Evolutionary conservation across 2,329 filamentous ascomycete genomes (phyloP).

Genomic region (Fusarium sp.): DNA sequence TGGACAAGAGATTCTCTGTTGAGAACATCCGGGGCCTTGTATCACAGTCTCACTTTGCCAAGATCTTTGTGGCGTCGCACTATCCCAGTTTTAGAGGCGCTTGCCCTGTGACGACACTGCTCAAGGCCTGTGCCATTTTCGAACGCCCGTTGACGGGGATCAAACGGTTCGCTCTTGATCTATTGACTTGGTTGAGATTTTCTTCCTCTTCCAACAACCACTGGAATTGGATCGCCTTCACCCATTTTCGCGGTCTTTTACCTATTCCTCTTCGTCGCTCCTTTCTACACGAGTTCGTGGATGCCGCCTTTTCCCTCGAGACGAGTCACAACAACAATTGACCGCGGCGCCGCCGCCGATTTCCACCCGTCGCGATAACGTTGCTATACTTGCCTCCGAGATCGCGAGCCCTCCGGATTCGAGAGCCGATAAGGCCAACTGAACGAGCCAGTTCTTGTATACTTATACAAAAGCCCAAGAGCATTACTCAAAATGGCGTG

Average conservation of each 20-base stretch:
- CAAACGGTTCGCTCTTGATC: slow-evolving; percentile 25
- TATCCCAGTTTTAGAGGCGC: slow-evolving; percentile 32
- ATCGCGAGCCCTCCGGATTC: slow-evolving; percentile 31
- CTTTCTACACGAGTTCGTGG: slow-evolving; percentile 5
- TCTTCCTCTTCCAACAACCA: slow-evolving; percentile 11
- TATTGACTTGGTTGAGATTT: slow-evolving; percentile 27
- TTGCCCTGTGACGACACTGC: slow-evolving; percentile 50
- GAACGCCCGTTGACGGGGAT: slow-evolving; percentile 23
- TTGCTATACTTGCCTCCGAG: slow-evolving; percentile 29
- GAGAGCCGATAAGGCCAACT: slow-evolving; percentile 18
- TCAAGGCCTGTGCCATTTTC: slow-evolving; percentile 47
- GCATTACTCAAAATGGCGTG: slow-evolving; percentile 73
- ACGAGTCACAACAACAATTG: slow-evolving; percentile 40
- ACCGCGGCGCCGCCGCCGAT: slow-evolving; percentile 41
- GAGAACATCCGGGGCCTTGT: neutral
- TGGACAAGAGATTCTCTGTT: neutral
- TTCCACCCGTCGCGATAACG: slow-evolving; percentile 36
- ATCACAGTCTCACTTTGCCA: slow-evolving; percentile 21
- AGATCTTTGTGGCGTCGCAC: slow-evolving; percentile 40
- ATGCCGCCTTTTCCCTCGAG: slow-evolving; percentile 18
- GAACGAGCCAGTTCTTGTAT: slow-evolving; percentile 21
- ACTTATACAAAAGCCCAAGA: slow-evolving; percentile 2
- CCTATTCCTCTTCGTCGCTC: slow-evolving; percentile 9
- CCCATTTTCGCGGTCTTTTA: slow-evolving; percentile 9
- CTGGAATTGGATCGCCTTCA: slow-evolving; percentile 14